Base-by-base conservation (phyloP, 495 filamentous ascomycete genomes). In the Hypomontagnella monticulosa region DNA sequence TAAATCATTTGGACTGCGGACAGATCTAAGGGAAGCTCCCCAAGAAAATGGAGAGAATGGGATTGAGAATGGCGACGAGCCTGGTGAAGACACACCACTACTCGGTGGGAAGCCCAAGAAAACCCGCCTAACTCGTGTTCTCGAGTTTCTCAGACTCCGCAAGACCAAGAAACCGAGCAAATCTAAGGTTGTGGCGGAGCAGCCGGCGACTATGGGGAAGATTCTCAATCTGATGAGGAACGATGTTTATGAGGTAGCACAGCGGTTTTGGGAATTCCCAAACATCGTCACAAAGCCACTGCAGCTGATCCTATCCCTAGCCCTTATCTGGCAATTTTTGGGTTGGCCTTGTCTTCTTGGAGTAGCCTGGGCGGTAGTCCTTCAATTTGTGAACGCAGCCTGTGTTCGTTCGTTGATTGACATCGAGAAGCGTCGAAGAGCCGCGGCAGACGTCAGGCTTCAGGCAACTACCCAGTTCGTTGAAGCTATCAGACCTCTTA, bases 191-290 rank as follows among this genome's bases (percentile, higher is more conserved):
- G 37, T 38, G 1, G 10, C 50, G 40, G 74, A 84, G 70, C 82
- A 88, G 33, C 84, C 89, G 2, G 89, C 91, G 0, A 89, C 89
- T 0, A 91, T 91, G 75, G 92, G 91, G 14, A 93, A 93, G 69
- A 93, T 94, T 34, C 84, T 94, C 57, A 94, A 93, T 67, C 73
- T 96, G 4, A 85, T 94, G 76, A 87, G 90, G 60, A 81, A 72
- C 33, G 92, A 96, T 77, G 90, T 88, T 4, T 96, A 96, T 70
- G 90, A 93, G 68, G 85, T 96, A 15, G 85, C 91, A 2, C 92
- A 96, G 66, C 73, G 75, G 42, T 93, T 94, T 65, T 96, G 91
- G 91, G 92, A 96, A 62, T 85, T 91, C 40, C 82, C 87, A 32
- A 71, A 71, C n/a, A 68, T 96, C 23, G 75, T 92, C 27, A 86